Evolutionary conservation across 164 flowering plant genomes (phyloP), one percentile per base, ranked within the genome.

Genomic region (Warburgia ugandensis): DNA sequence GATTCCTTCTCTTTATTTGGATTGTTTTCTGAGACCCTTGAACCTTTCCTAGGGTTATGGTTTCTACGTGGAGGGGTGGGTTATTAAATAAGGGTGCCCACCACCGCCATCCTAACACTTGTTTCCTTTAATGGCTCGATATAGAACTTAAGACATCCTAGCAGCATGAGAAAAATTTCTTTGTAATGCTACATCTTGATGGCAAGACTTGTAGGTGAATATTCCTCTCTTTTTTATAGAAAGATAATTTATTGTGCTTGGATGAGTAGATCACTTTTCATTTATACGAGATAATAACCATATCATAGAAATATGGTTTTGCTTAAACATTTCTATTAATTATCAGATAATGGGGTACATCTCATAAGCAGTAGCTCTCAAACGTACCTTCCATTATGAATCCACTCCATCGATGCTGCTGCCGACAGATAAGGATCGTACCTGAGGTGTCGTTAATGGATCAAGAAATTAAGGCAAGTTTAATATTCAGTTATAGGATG

Each of bases 171-270:
- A 17, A 41, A 26, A 30, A 43, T 25, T 14, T 29, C 20, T 50
- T 37, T 4, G 4, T 39, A 39, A 2, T 28, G 25, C 11, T 52
- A 31, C 17, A 56, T 49, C 64, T 64, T 61, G 11, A 19, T 71
- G 69, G 72, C 64, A 29, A 42, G 53, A 50, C 32, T 32, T 42
- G 62, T 5, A 48, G 42, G 19, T 45, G 66, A 61, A 66, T 66
- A 66, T 66, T 66, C 66, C 36, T 56, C n/a, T 23, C 36, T 25
- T 14, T 36, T 58, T 13, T 26, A 11, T 45, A 28, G 31, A 25
- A 6, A 45, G 17, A 6, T 20, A 16, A 37, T 25, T 27, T 27
- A 19, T 16, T 26, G 19, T 6, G 14, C 26, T 20, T 45, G 17
- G 30, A 45, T 28, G 29, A 3, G 32, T 26, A 13, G 19, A 45